Percentiles rank a stretch among this genome's conserved stretches.
phyloP scores from a whole-genome alignment of 2,329 filamentous ascomycete genomes.

The Fonsecaea erecta region DNA sequence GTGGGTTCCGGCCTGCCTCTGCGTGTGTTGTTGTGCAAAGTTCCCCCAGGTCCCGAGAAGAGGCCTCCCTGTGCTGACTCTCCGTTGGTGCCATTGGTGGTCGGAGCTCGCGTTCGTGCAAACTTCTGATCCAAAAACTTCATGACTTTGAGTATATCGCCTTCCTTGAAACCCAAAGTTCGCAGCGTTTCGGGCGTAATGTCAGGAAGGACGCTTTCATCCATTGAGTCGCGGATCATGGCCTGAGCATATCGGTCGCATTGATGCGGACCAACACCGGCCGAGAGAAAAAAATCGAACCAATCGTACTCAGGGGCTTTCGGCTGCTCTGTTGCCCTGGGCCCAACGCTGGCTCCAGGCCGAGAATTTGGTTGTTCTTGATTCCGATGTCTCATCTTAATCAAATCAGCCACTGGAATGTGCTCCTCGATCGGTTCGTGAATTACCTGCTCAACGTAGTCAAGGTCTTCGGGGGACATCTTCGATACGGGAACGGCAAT shows the following conservation, averaged over 20 bases:
- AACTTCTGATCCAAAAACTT: constrained; percentile 83
- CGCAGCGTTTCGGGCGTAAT: constrained; percentile 82
- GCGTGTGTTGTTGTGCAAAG: constrained; percentile 89
- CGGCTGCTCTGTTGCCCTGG: constrained; percentile 32
- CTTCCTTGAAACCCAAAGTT: constrained; percentile 90
- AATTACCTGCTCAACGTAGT: constrained; percentile 89
- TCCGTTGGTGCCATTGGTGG: constrained; percentile 60
- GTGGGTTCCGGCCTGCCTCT: constrained; percentile 87
- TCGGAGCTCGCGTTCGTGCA: constrained; percentile 62
- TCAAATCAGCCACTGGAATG: constrained; percentile 80
- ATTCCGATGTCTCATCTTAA: constrained; percentile 59
- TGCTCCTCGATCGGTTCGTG: constrained; percentile 88
- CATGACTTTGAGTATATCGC: constrained; percentile 95
- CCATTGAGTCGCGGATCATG: constrained; percentile 91
- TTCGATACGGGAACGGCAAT: constrained; percentile 94
- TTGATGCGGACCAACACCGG: constrained; percentile 87
- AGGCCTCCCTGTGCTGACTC: constrained; percentile 64
- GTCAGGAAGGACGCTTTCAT: constrained; percentile 87
- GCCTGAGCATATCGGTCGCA: constrained; percentile 93
- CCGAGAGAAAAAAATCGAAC: constrained; percentile 97
- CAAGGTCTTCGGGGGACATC: constrained; percentile 93
- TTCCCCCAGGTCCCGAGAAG: constrained; percentile 91
- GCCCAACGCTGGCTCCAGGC: constrained; percentile 44
- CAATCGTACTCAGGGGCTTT: constrained; percentile 79
- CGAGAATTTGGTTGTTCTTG: constrained; percentile 48